Evolutionary conservation across 2,329 filamentous ascomycete genomes (phyloP).

Genomic region (Claviceps pusilla): DNA sequence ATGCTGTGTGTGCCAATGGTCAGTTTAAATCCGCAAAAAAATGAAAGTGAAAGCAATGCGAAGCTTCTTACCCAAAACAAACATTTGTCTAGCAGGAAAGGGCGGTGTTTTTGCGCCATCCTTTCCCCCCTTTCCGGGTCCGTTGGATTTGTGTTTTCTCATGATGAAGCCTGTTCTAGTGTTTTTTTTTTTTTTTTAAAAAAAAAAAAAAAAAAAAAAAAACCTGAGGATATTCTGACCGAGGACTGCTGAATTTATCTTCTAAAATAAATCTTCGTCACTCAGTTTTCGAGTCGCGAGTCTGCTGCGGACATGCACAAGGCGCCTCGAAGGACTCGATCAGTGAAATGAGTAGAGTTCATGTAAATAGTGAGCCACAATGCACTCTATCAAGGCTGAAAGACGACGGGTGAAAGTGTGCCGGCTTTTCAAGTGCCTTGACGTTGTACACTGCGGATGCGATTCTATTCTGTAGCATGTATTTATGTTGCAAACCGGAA

Average conservation of each 20-base stretch:
- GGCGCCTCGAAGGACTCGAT: background rate
- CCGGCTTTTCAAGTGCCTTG: background rate
- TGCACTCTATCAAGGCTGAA: background rate
- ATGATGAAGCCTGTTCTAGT: slow-evolving; percentile 6
- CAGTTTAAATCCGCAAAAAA: background rate
- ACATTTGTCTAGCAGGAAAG: slow-evolving; percentile 32
- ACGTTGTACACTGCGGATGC: background rate
- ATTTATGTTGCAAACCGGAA: background rate
- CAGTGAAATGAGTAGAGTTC: background rate
- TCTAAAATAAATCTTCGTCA: background rate
- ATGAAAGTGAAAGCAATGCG: background rate
- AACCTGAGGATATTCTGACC: background rate
- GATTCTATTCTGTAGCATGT: background rate
- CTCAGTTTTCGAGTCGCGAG: background rate
- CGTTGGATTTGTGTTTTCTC: slow-evolving; percentile 15
- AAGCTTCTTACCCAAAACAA: slow-evolving; percentile 32
- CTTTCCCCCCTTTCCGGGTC: slow-evolving; percentile 11
- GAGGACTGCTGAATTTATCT: background rate
- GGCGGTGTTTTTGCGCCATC: slow-evolving; percentile 14
- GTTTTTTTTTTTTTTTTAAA: no score
- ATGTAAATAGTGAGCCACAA: background rate
- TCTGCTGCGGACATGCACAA: background rate
- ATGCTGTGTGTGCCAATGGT: slow-evolving; percentile 34
- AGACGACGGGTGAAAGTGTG: background rate
- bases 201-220: no score